Base-by-base conservation (phyloP, 192 early-diverging fungal genomes). In the Phlyctochytrium bullatum region DNA sequence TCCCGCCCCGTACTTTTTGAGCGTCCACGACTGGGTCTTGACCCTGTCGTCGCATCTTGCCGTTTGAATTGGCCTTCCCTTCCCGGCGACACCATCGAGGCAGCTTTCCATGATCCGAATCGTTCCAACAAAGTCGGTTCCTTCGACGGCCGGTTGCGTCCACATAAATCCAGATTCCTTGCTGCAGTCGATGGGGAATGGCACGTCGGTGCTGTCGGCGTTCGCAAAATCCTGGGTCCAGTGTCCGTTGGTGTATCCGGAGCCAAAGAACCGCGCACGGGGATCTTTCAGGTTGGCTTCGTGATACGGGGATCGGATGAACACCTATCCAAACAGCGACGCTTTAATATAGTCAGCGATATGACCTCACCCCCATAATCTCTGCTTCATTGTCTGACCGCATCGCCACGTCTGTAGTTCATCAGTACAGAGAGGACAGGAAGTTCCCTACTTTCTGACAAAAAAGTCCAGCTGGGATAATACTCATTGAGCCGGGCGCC, bases 271-370 rank as follows among this genome's bases (percentile, higher is more conserved):
- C 24, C 64, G 59, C 64, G 75, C 67, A 54, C 62, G 70, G 34
- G 78, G 40, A 52, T 69, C 69, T 24, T 80, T 30, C 62, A 85
- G 81, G 70, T 85, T 85, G 30, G 71, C 81, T 14, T 74, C 67
- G 52, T 85, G 83, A 4, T 76, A 72, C 12, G 78, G 52, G 68
- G 80, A 82, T 52, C 77, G 63, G 71, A 84, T 75, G 66, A 66
- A 72, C 25, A 58, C 67, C 34, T 76, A 28, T 14, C 27, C 16
- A 57, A 57, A 25, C 20, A n/a, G 10, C 12, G 40, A 50, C 12
- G 40, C 12, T 50, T 50, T 50, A 50, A 24, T 57, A 57, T 6
- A 57, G 27, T 57, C 27, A 57, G 25, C 16, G 54, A 28, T 28
- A 10, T 10, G 54, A 10, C 16, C 54, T 14, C 10, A 57, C 54